phyloP scores from a whole-genome alignment of 257 asterid genomes.

The Linderniella brevidens region DNA sequence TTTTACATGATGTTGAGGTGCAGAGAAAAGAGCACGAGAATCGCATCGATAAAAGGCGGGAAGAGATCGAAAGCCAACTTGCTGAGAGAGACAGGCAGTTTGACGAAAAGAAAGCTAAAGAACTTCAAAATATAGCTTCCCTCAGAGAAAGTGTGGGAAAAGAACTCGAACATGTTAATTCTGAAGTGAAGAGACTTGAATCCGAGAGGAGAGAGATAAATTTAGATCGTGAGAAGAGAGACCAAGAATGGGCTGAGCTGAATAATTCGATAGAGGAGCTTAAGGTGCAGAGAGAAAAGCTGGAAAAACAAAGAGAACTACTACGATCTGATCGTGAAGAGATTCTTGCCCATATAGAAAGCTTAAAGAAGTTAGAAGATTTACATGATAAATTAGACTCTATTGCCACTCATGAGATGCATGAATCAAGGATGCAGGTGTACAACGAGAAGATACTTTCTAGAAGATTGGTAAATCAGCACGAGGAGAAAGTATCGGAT shows the following conservation, averaged over 20 bases:
- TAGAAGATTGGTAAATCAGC: constrained; percentile 18
- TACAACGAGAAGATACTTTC: constrained; percentile 18
- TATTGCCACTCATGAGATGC: constrained; percentile 33
- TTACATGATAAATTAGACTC: constrained; percentile 52
- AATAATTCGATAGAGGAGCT: constrained; percentile 63
- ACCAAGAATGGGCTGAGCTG: constrained; percentile 75
- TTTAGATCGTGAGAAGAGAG: constrained; percentile 70
- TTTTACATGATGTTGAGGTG: constrained; percentile 52
- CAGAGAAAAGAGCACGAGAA: constrained; percentile 69
- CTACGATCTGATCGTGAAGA: constrained; percentile 71
- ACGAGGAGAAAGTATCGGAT: constrained; percentile 14
- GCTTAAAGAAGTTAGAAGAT: constrained; percentile 64
- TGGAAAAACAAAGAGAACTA: constrained; percentile 88
- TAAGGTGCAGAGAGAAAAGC: constrained; percentile 62
- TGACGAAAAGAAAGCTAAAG: constrained; percentile 61
- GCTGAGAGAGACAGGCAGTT: constrained; percentile 50
- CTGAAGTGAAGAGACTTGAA: constrained; percentile 62
- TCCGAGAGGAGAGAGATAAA: constrained; percentile 55
- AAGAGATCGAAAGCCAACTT: constrained; percentile 67
- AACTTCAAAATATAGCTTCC: constrained; percentile 41
- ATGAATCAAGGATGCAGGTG: constrained; percentile 22
- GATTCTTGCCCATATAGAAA: constrained; percentile 59
- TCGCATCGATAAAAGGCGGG: constrained; percentile 52
- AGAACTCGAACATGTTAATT: constrained; percentile 66
- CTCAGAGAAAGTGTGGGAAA: constrained; percentile 39